A percentile compares a stretch with the other conserved stretches of the same genome.
Conservation (phyloP, 306 rosid species). For the Malus sylvestris region DNA sequence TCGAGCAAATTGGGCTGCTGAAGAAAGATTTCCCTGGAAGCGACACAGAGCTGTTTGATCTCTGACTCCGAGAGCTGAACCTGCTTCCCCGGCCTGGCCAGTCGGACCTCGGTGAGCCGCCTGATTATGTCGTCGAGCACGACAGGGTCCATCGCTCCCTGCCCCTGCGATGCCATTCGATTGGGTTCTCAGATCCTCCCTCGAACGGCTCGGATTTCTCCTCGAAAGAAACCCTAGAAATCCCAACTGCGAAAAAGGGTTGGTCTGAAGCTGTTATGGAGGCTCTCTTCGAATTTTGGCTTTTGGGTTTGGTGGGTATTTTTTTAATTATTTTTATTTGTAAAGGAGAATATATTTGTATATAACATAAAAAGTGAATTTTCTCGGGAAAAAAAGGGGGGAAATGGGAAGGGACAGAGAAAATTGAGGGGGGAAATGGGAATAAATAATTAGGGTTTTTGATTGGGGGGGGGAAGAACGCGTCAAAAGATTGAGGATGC, state of each 20-base stretch:
- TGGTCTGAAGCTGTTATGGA: background rate
- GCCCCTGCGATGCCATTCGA: constrained; percentile 54
- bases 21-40: constrained; percentile 72
- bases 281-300: background rate
- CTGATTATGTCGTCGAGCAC: constrained; percentile 80
- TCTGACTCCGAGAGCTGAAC: constrained; percentile 86
- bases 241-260: background rate
- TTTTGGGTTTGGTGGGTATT: constrained; percentile 5
- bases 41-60: constrained; percentile 82
- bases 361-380: background rate
- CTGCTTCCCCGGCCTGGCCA: constrained; percentile 77
- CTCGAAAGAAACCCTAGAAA: constrained; percentile 18
- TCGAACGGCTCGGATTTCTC: constrained; percentile 7
- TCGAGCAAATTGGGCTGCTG: constrained; percentile 87
- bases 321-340: background rate
- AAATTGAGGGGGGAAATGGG: background rate
- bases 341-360: background rate
- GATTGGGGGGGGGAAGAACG: background rate
- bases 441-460: background rate
- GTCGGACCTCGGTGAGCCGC: constrained; percentile 77
- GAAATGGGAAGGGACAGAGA: background rate
- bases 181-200: constrained; percentile 8
- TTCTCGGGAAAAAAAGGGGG: background rate
- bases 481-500: constrained; percentile 13
- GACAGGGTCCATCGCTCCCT: constrained; percentile 57